A percentile compares a stretch with the other conserved stretches of the same genome.
These are phyloP conservation scores for Nepenthes alata DNA, from an alignment of 179 eudicot genomes.

Conservation along the genomic window DNA sequence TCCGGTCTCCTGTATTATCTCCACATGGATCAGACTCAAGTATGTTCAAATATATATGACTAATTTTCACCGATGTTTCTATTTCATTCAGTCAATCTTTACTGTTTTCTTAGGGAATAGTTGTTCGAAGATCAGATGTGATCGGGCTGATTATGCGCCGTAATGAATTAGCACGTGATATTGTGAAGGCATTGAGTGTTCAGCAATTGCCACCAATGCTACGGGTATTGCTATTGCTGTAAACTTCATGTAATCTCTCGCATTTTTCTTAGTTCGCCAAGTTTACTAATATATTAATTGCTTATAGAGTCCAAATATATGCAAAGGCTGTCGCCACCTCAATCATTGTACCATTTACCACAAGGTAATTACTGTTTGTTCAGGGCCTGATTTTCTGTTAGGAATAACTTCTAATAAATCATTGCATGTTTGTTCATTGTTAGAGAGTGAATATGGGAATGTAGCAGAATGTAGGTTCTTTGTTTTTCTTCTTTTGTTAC, in stretches of 20 bases:
- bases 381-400: not conserved
- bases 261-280: not conserved
- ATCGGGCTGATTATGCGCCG: slow-evolving; percentile 94
- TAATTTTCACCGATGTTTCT: not conserved
- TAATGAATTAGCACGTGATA: slow-evolving; percentile 87
- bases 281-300: slow-evolving; percentile 1
- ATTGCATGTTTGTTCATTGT: no score
- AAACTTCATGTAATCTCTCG: not conserved
- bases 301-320: slow-evolving; percentile 60
- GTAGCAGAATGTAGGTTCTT: no score
- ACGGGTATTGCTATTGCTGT: slow-evolving; percentile 29
- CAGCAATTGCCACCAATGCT: slow-evolving; percentile 93
- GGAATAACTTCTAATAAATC: not conserved
- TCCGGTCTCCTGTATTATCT: slow-evolving; percentile 86
- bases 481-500: no score
- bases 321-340: slow-evolving; percentile 84
- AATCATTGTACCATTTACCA: slow-evolving; percentile 73
- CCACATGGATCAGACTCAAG: slow-evolving; percentile 81
- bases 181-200: slow-evolving; percentile 53
- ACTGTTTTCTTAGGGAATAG: slow-evolving; percentile 40
- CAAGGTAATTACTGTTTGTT: slow-evolving; percentile 41
- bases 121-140: slow-evolving; percentile 69
- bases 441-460: no score
- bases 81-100: not conserved
- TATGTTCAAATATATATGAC: slow-evolving; percentile 16